phyloP scores from a whole-genome alignment of 345 rosid genomes.

The Linum usitatissimum region DNA sequence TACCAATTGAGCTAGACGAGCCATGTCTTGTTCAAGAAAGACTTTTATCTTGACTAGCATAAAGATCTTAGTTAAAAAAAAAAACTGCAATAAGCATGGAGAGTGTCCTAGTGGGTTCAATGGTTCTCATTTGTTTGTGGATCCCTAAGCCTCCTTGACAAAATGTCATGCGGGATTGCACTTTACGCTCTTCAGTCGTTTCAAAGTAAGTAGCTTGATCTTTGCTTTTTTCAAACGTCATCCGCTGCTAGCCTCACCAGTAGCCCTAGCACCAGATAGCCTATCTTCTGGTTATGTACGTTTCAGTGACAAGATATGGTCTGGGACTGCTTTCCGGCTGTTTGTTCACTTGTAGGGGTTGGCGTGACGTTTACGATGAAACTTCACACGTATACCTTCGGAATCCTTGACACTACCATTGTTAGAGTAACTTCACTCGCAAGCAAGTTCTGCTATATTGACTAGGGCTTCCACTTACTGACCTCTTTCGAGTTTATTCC shows the following conservation, averaged over 20 bases:
- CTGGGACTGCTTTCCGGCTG: constrained; percentile 79
- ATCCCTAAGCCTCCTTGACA: constrained; percentile 87
- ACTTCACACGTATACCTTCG: constrained; percentile 32
- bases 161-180: constrained; percentile 80
- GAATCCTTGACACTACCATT: constrained; percentile 54
- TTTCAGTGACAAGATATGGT: constrained; percentile 73
- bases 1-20: too few species aligned
- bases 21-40: too few species aligned
- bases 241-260: constrained; percentile 18
- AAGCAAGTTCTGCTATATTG: not conserved
- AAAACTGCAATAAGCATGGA: constrained; percentile 91
- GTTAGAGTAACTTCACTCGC: constrained; percentile 31
- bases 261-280: constrained; percentile 15
- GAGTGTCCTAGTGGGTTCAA: constrained; percentile 70
- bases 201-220: constrained; percentile 55
- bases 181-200: constrained; percentile 72
- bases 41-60: too few species aligned
- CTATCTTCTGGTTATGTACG: constrained; percentile 18
- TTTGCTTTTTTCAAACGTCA: too few species aligned
- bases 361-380: constrained; percentile 63
- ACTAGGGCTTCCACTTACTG: too few species aligned
- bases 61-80: too few species aligned
- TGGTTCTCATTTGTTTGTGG: constrained; percentile 95
- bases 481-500: too few species aligned
- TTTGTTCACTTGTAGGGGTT: constrained; percentile 69